Percentiles rank a stretch among this genome's conserved stretches.
These are phyloP conservation scores for Candida golubevii DNA, from an alignment of 805 yeast genomes.

Conservation along the genomic window DNA sequence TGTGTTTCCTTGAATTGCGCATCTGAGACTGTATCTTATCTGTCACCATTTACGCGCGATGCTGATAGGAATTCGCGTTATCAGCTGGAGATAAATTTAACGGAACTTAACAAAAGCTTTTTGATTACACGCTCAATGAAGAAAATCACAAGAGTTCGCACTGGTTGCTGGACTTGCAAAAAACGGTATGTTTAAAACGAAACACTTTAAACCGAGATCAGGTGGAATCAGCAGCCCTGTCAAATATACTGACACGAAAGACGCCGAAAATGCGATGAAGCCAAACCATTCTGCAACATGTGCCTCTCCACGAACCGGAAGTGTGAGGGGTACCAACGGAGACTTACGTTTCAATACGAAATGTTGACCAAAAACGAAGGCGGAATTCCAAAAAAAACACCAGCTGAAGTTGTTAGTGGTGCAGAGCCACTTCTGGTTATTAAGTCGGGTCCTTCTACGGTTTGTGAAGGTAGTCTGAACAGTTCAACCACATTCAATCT, in stretches of 20 bases:
- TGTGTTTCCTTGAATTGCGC: too few relatives aligned
- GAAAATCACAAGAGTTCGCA: conserved; percentile 48
- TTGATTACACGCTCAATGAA: conserved; percentile 15
- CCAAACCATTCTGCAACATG: conserved; percentile 47
- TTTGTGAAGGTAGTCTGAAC: too few relatives aligned
- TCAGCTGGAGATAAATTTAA: too few relatives aligned
- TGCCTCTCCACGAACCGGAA: conserved; percentile 40
- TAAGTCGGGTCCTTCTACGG: too few relatives aligned
- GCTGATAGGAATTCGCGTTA: too few relatives aligned
- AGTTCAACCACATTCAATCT: too few relatives aligned
- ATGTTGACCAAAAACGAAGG: neutral
- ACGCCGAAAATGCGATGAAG: conserved; percentile 54
- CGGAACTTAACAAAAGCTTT: too few relatives aligned
- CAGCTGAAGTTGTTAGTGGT: neutral
- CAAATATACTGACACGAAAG: conserved; percentile 18
- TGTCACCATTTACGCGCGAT: too few relatives aligned
- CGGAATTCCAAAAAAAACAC: neutral
- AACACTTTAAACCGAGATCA: too few relatives aligned
- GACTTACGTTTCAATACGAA: conserved; percentile 33
- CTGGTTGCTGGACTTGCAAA: conserved; percentile 59
- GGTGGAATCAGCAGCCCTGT: too few relatives aligned
- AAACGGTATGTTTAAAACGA: conserved; percentile 31
- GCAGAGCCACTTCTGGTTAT: too few relatives aligned
- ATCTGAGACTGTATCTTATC: too few relatives aligned
- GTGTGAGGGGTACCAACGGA: conserved; percentile 50